Evolutionary conservation across 2,329 filamentous ascomycete genomes (phyloP), one percentile per base, ranked within the genome.

Genomic region (Sordariomycetes sp.): DNA sequence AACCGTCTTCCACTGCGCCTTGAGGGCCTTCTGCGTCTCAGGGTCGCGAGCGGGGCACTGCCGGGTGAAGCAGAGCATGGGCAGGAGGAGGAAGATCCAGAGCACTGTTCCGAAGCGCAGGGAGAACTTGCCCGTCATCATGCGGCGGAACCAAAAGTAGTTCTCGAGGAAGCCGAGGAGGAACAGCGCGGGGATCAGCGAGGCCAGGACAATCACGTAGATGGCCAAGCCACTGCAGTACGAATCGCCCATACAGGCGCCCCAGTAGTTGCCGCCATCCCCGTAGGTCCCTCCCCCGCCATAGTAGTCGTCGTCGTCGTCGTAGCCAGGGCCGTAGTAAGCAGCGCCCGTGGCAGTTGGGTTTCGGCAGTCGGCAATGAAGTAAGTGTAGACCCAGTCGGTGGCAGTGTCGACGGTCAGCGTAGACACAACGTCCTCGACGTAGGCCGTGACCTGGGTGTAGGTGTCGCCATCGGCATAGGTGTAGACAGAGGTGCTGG

Each of bases 101-200:
- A 36, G 46, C 16, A 51, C 20, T 16, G 53, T 55, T 16, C 50
- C 51, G 12, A 54, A 42, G 12, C 51, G 44, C 11, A 54, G 40
- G 7, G 52, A 39, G 29, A 33, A 33, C 38, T 47, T 45, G 19
- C 54, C 53, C 5, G 42, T 38, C 50, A 56, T 56, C 33, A 55
- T 35, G 15, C 48, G 39, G n/a, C 43, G 42, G 41, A 52, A 55
- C 53, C 54, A 56, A 30, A 49, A 39, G 38, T 42, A 55, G 16
- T 47, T 53, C 34, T 55, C 51, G 16, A 50, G 7, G 37, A 51
- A 53, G 19, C 51, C 50, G 5, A 51, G 37, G 8, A 55, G 18
- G 34, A 55, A 53, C 10, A 56, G 16, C 10, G 39, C n/a, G 1
- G 50, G 50, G 17, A 56, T 27, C 14, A 55, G 17, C 8, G 37